phyloP scores from a whole-genome alignment of 768 basidiomycete genomes.

The Exsudoporus frostii region DNA sequence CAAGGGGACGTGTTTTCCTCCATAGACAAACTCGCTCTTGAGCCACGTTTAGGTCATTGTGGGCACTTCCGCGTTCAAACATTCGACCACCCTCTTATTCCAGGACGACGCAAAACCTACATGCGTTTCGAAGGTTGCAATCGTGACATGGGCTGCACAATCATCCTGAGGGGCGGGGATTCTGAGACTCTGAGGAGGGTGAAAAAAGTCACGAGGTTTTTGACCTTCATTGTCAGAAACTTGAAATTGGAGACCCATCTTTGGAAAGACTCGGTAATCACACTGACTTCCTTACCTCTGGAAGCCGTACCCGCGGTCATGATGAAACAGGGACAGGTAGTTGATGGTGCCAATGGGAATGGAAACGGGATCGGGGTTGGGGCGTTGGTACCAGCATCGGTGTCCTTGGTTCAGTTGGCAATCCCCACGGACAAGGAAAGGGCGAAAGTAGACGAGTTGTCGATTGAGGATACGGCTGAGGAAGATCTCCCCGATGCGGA shows the following conservation, averaged over 20 bases:
- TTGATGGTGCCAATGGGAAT: constrained; percentile 22
- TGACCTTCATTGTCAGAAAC: constrained; percentile 90
- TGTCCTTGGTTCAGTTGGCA: constrained; percentile 24
- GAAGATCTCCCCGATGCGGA: constrained; percentile 66
- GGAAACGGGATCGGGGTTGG: constrained; percentile 12
- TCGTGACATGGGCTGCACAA: constrained; percentile 90
- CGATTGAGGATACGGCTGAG: constrained; percentile 32
- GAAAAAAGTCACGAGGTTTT: constrained; percentile 90
- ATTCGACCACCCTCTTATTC: constrained; percentile 90
- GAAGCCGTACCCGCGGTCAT: constrained; percentile 57
- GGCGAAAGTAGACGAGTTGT: constrained; percentile 4
- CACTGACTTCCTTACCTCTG: constrained; percentile 60
- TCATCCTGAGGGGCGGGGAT: constrained; percentile 86
- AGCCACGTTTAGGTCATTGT: constrained; percentile 89
- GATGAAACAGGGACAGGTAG: constrained; percentile 27
- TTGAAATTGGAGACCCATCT: constrained; percentile 90
- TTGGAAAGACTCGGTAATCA: constrained; percentile 88
- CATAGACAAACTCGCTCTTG: constrained; percentile 88
- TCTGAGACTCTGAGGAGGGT: constrained; percentile 75
- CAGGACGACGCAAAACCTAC: constrained; percentile 91
- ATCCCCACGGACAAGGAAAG: constrained; percentile 19
- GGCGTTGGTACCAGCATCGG: constrained; percentile 18
- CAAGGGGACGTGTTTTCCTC: constrained; percentile 94
- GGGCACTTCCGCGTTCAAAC: constrained; percentile 84
- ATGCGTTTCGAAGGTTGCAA: constrained; percentile 98